phyloP scores from a whole-genome alignment of 2,329 filamentous ascomycete species.

The Neonectria hederae region DNA sequence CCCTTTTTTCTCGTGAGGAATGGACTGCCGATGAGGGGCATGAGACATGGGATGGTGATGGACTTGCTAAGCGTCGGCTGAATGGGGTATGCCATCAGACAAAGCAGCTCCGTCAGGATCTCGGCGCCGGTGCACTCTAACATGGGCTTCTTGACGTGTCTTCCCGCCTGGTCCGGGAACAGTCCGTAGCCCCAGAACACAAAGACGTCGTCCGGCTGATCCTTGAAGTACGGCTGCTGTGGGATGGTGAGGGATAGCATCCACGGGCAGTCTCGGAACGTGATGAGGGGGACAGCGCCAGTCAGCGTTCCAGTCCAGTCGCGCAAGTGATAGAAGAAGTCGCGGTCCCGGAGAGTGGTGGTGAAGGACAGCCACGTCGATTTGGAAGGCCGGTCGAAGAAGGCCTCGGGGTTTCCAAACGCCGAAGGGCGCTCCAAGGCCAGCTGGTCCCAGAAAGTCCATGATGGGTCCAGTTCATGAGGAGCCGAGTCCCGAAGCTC shows the following conservation, averaged over 20 bases:
- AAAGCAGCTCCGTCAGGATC: slow-evolving; percentile 39
- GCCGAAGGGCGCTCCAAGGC: slow-evolving; percentile 31
- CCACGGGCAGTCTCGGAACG: slow-evolving; percentile 42
- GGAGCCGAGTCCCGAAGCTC: slow-evolving; percentile 41
- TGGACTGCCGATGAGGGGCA: slow-evolving; percentile 40
- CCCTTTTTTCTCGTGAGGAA: slow-evolving; percentile 40
- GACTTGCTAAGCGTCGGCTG: slow-evolving; percentile 38
- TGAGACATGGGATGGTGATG: slow-evolving; percentile 37
- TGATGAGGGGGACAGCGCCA: slow-evolving; percentile 36
- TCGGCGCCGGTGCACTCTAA: slow-evolving; percentile 39
- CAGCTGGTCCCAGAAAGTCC: slow-evolving; percentile 41
- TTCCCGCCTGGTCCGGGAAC: slow-evolving; percentile 38
- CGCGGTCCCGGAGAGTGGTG: slow-evolving; percentile 32
- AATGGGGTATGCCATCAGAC: slow-evolving; percentile 37
- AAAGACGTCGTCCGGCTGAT: slow-evolving; percentile 36
- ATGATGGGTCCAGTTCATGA: slow-evolving; percentile 36
- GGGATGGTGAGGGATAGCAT: slow-evolving; percentile 40
- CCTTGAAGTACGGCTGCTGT: slow-evolving; percentile 37
- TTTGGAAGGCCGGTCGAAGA: slow-evolving; percentile 42
- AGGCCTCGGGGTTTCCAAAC: slow-evolving; percentile 40
- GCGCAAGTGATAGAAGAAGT: slow-evolving; percentile 36
- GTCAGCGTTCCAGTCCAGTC: slow-evolving; percentile 38
- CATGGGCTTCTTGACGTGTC: slow-evolving; percentile 40
- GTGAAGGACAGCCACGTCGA: slow-evolving; percentile 43
- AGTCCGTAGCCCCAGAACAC: slow-evolving; percentile 43